Evolutionary conservation across 176 grass and related monocot species (phyloP).

Genomic region (Areca catechu): DNA sequence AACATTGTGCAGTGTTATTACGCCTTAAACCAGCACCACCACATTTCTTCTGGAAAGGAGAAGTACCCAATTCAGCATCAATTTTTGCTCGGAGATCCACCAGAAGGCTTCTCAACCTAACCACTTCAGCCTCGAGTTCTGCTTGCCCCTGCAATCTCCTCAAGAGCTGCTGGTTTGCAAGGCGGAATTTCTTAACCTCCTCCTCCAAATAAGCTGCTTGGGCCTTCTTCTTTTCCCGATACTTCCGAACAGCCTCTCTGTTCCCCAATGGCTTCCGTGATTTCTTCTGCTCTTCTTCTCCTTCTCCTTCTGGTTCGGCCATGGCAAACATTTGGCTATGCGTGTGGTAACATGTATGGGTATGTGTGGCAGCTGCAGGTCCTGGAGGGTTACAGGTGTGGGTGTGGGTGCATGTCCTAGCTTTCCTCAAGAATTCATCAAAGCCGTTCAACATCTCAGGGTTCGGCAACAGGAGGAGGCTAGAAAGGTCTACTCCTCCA

Average conservation of each 20-base stretch:
- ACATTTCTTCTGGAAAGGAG: conserved; percentile 44
- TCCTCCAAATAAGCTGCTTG: conserved; percentile 78
- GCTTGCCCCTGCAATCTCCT: conserved; percentile 53
- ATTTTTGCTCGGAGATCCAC: conserved; percentile 68
- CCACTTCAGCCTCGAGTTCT: conserved; percentile 55
- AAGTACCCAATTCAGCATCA: conserved; percentile 46
- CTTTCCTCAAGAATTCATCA: conserved; percentile 52
- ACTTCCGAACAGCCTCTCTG: conserved; percentile 86
- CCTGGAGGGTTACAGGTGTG: conserved; percentile 75
- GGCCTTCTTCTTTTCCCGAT: conserved; percentile 95
- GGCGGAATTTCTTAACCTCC: conserved; percentile 61
- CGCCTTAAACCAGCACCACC: conserved; percentile 16
- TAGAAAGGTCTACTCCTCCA: conserved; percentile 44
- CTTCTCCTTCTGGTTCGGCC: background rate
- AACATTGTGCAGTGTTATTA: conserved; percentile 5
- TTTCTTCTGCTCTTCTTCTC: conserved; percentile 14
- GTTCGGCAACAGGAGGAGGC: conserved; percentile 44
- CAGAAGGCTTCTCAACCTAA: conserved; percentile 60
- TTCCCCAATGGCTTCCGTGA: conserved; percentile 36
- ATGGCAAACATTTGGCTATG: conserved; percentile 63
- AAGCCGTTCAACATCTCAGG: conserved; percentile 42
- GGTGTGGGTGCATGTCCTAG: conserved; percentile 61
- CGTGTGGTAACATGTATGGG: conserved; percentile 66
- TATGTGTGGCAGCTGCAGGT: conserved; percentile 47
- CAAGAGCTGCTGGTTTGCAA: conserved; percentile 57